A percentile compares a stretch with the other conserved stretches of the same genome.
Conservation (phyloP, 345 rosid genomes). For the Schrenkiella parvula region DNA sequence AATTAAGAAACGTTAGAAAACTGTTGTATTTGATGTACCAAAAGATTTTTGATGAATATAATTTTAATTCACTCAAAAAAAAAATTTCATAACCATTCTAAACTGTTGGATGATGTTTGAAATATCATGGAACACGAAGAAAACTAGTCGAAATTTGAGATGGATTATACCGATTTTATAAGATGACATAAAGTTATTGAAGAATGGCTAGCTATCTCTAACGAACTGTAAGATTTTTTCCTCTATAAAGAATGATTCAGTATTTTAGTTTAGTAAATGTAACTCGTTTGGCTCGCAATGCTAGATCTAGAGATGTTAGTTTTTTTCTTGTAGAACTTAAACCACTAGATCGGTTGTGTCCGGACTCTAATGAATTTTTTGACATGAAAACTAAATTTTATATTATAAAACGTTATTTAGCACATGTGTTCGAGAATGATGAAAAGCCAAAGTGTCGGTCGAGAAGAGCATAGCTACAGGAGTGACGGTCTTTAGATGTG, state of each 20-base stretch:
- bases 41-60: too few relatives aligned
- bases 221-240: background rate
- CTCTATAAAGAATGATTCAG: background rate
- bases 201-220: background rate
- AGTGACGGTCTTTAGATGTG: constrained; percentile 5
- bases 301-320: background rate
- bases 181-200: too few relatives aligned
- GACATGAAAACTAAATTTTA: background rate
- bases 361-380: background rate
- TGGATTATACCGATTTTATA: too few relatives aligned
- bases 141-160: background rate
- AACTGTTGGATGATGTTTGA: too few relatives aligned
- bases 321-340: background rate
- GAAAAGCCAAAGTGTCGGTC: background rate
- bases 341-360: background rate
- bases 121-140: too few relatives aligned
- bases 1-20: too few relatives aligned
- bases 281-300: background rate
- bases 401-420: background rate
- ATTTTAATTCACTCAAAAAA: too few relatives aligned
- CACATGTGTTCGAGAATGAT: background rate
- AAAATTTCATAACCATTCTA: too few relatives aligned
- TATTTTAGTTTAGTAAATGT: background rate
- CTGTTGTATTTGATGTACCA: too few relatives aligned
- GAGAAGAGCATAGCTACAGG: constrained; percentile 11